These are phyloP conservation scores for Blakeslea trispora DNA, from an alignment of 371 early-diverging fungal genomes.

Conservation along the genomic window DNA sequence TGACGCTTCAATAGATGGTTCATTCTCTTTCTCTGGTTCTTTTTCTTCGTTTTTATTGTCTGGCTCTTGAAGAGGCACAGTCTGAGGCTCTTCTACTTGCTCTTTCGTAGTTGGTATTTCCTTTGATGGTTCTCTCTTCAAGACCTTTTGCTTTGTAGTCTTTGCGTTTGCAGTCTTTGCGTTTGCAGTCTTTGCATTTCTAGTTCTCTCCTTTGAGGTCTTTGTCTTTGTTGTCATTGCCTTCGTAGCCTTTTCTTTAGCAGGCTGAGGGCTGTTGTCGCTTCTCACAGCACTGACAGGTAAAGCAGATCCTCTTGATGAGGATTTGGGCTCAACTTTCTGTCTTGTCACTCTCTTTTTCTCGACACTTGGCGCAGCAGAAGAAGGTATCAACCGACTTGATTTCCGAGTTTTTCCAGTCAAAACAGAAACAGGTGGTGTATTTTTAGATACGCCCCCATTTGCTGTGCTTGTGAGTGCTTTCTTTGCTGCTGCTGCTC, in stretches of 20 bases:
- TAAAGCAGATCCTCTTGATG: too few relatives aligned
- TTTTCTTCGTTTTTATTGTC: neutral
- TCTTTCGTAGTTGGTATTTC: neutral
- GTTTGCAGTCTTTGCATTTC: neutral
- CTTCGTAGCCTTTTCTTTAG: too few relatives aligned
- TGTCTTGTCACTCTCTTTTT: too few relatives aligned
- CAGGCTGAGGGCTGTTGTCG: too few relatives aligned
- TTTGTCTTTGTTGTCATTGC: too few relatives aligned
- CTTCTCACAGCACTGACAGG: too few relatives aligned
- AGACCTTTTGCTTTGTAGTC: neutral
- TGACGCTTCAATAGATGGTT: too few relatives aligned
- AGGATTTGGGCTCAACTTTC: too few relatives aligned
- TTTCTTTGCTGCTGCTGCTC: slow-evolving; percentile 6
- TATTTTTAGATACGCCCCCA: slow-evolving; percentile 29
- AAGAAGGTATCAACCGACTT: slow-evolving; percentile 16
- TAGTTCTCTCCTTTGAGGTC: neutral
- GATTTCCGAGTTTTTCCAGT: slow-evolving; percentile 30
- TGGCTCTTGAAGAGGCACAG: neutral
- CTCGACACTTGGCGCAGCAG: neutral
- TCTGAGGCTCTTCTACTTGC: neutral
- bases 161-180: too few relatives aligned
- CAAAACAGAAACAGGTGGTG: slow-evolving; percentile 25
- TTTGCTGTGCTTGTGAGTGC: slow-evolving; percentile 17
- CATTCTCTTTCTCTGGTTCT: slow-evolving; percentile 6
- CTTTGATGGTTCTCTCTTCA: neutral